These are phyloP conservation scores for Cryptococcus neoformans DNA, from an alignment of 1,284 basidiomycete species.

Conservation along the genomic window DNA sequence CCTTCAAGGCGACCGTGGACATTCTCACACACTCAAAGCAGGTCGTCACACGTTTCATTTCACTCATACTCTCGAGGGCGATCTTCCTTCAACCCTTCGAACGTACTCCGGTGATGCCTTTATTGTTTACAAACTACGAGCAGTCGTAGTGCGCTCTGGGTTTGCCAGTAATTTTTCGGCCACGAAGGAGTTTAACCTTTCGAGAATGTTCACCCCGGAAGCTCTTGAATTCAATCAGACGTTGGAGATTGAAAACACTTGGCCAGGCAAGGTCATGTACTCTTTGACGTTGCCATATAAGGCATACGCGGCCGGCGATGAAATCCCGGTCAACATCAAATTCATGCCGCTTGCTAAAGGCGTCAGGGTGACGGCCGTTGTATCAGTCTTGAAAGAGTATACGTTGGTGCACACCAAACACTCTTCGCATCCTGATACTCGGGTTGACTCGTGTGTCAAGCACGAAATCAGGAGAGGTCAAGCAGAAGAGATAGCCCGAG, in stretches of 20 bases:
- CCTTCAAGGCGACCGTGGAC: slow-evolving; percentile 62
- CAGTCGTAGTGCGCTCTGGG: slow-evolving; percentile 69
- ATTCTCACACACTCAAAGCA: slow-evolving; percentile 77
- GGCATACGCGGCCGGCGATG: slow-evolving; percentile 86
- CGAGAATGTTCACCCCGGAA: slow-evolving; percentile 71
- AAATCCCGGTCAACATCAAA: slow-evolving; percentile 74
- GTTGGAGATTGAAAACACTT: slow-evolving; percentile 87
- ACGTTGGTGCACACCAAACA: slow-evolving; percentile 61
- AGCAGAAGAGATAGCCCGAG: slow-evolving; percentile 45
- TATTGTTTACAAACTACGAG: slow-evolving; percentile 82
- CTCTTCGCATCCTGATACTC: slow-evolving; percentile 62
- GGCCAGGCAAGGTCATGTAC: slow-evolving; percentile 94
- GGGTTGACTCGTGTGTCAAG: slow-evolving; percentile 61
- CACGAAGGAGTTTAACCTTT: slow-evolving; percentile 60
- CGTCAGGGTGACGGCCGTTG: slow-evolving; percentile 64
- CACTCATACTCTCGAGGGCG: slow-evolving; percentile 73
- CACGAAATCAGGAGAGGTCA: slow-evolving; percentile 69
- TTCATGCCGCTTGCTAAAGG: slow-evolving; percentile 85
- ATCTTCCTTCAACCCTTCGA: slow-evolving; percentile 70
- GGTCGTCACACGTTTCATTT: slow-evolving; percentile 65
- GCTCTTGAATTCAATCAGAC: slow-evolving; percentile 93
- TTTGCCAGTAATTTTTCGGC: slow-evolving; percentile 69
- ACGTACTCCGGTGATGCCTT: slow-evolving; percentile 60
- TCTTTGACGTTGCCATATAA: slow-evolving; percentile 58
- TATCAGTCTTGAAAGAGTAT: slow-evolving; percentile 69